Conservation (phyloP, 2,329 filamentous ascomycete genomes). For the Lecanicillium sp. region DNA sequence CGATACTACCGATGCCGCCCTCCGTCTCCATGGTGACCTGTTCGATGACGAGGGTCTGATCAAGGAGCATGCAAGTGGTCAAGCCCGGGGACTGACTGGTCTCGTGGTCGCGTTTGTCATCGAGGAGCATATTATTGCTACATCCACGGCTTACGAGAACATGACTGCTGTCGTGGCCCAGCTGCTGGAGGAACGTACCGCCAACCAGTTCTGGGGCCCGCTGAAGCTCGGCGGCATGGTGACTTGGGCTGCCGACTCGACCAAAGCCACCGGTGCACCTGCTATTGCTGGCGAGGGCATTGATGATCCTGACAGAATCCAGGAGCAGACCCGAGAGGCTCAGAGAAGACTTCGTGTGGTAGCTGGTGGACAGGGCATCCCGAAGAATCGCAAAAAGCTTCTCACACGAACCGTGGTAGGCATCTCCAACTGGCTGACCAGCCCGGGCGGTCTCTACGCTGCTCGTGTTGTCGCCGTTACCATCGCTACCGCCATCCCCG, state of each 20-base stretch:
- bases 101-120: conserved; percentile 42
- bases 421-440: conserved; percentile 36
- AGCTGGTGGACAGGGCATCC: conserved; percentile 4
- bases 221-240: conserved; percentile 33
- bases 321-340: conserved; percentile 2
- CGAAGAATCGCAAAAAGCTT: conserved; percentile 13
- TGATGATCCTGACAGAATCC: conserved; percentile 20
- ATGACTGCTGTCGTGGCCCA: conserved; percentile 32
- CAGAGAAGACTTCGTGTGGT: conserved; percentile 9
- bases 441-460: conserved; percentile 39
- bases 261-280: conserved; percentile 16
- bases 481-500: conserved; percentile 36
- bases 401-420: conserved; percentile 23
- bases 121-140: conserved; percentile 35
- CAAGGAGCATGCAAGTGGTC: conserved; percentile 20
- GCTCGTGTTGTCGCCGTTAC: conserved; percentile 43
- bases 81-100: conserved; percentile 28
- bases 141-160: conserved; percentile 23
- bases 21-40: conserved; percentile 32
- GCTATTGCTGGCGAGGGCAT: conserved; percentile 16
- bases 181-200: conserved; percentile 30
- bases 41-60: conserved; percentile 37
- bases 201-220: conserved; percentile 37
- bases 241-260: conserved; percentile 30
- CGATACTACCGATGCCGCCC: conserved; percentile 34